Evolutionary conservation across 257 asterid species (phyloP).

Genomic region (Nicotiana otophora): DNA sequence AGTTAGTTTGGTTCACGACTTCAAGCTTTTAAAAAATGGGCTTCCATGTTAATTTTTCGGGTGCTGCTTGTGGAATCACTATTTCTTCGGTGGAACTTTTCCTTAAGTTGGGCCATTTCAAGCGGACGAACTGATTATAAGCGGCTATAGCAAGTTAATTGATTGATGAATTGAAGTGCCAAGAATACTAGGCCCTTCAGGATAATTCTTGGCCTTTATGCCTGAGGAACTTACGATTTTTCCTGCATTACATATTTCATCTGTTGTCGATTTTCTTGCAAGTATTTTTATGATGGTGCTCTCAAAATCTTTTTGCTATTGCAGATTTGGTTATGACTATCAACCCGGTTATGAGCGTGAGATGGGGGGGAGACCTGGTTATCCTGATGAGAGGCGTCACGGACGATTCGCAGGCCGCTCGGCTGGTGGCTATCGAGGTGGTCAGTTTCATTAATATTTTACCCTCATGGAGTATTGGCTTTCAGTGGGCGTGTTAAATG

Average conservation of each 20-base stretch:
- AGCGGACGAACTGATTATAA: no score
- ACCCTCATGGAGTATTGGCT: neutral
- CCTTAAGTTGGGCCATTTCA: no score
- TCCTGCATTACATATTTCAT: no score
- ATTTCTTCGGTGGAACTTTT: no score
- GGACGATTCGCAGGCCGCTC: conserved; percentile 76
- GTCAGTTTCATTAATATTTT: conserved; percentile 28
- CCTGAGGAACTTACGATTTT: no score
- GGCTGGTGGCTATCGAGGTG: conserved; percentile 71
- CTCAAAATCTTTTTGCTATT: neutral
- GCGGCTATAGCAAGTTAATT: no score
- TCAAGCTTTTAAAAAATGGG: no score
- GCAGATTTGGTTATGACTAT: conserved; percentile 71
- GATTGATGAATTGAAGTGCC: no score
- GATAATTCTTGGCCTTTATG: neutral
- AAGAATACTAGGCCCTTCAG: neutral
- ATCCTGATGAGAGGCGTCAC: conserved; percentile 84
- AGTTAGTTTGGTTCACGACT: no score
- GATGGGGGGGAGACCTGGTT: conserved; percentile 69
- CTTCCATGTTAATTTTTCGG: no score
- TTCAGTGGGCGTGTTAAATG: neutral
- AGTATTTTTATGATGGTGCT: neutral
- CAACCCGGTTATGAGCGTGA: conserved; percentile 90
- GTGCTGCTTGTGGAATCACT: no score
- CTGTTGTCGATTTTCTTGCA: neutral